Base-by-base conservation (phyloP, 306 rosid species). In the Malus orientalis region DNA sequence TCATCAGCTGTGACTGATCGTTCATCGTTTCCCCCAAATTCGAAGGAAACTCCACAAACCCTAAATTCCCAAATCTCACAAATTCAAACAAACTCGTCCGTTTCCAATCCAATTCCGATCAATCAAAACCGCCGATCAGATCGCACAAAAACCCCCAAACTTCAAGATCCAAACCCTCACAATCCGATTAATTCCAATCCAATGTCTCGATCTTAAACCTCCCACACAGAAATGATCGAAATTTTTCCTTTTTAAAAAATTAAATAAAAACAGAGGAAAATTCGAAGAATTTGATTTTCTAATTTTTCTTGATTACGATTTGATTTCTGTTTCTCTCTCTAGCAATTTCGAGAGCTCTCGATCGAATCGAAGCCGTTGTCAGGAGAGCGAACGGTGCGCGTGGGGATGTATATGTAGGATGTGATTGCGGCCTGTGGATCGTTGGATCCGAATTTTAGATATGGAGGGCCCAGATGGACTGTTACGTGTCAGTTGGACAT, bases 1-100 rank as follows among this genome's bases (percentile, higher is more conserved):
- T 87, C 79, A 77, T 74, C 79, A 84, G 74, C 82, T 79, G 77
- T 12, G 85, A 77, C 79, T 82, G 85, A 80, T 87, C 90, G 85
- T 84, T 87, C 90, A 81, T 87, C 22, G 53, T 59, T 78, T 61
- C 32, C 20, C 70, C 44, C 18, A 81, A 69, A 38, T 58, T 4
- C 8, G 69, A 70, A 29, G 38, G 59, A 70, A 77, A 78, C 68
- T 72, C 80, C 75, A 51, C 55, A 76, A 69, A 42, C 33, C 77
- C 83, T 82, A 36, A 27, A 57, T 27, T 42, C n/a, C 22, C 9
- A 8, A 20, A 20, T 20, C 27, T 16, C 55, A 49, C 55, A 53
- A 54, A 23, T 15, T 36, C 23, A 49, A 40, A 20, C 5, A 38
- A 15, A 19, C 27, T 40, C 29, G 63, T n/a, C 27, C 51, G 15